These are phyloP conservation scores for Eucommia ulmoides DNA, from an alignment of 257 asterid genomes.

Conservation along the genomic window DNA sequence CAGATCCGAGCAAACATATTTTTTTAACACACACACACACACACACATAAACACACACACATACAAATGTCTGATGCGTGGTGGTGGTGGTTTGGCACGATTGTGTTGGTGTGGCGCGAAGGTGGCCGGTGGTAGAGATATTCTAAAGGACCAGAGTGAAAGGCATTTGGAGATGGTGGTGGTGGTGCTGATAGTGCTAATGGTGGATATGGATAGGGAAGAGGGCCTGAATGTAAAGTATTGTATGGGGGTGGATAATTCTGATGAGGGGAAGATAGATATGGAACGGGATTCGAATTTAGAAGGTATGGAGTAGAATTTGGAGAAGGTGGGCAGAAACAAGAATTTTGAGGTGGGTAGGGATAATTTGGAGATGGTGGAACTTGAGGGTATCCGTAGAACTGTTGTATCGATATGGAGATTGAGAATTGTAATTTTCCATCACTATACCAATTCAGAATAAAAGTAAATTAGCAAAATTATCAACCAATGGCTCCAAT, in stretches of 20 bases:
- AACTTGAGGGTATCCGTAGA: slow-evolving; percentile 37
- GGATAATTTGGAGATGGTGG: slow-evolving; percentile 1
- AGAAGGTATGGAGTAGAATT: slow-evolving; percentile 13
- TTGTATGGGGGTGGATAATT: slow-evolving; percentile 43
- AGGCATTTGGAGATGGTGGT: slow-evolving; percentile 21
- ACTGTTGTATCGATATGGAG: slow-evolving; percentile 43
- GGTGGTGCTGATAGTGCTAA: slow-evolving; percentile 24
- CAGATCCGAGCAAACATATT: no score
- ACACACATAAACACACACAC: no score
- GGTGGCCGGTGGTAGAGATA: slow-evolving; percentile 17
- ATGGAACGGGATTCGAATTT: slow-evolving; percentile 14
- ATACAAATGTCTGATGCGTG: no score
- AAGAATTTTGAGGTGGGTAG: slow-evolving; percentile 23
- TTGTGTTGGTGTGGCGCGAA: no score
- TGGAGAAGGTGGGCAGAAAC: slow-evolving; percentile 37
- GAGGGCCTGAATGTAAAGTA: slow-evolving; percentile 26
- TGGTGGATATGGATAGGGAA: slow-evolving; percentile 25
- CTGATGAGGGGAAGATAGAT: slow-evolving; percentile 31
- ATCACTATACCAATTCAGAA: no score
- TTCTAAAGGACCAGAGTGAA: slow-evolving; percentile 14
- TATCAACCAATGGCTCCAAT: no score
- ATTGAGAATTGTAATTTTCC: slow-evolving; percentile 52
- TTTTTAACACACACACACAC: no score
- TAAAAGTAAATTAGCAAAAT: no score
- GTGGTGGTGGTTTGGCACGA: no score